Percentiles rank a stretch among this genome's conserved stretches.
Evolutionary conservation across 441 rosid species (phyloP).

Genomic region (Erodium trifolium): DNA sequence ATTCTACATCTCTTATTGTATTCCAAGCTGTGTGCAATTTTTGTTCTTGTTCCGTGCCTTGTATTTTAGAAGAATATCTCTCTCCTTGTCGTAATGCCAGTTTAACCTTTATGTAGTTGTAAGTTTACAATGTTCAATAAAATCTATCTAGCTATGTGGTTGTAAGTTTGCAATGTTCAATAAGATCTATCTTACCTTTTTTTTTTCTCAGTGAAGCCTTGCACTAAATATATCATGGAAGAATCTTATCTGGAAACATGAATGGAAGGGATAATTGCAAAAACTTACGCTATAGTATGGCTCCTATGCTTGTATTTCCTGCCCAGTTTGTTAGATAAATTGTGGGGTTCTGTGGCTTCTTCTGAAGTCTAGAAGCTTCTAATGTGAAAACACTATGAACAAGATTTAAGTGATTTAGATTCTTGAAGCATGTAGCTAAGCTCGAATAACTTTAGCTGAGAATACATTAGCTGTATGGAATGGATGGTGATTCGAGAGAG

Average conservation of each 20-base stretch:
- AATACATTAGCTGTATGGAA: too few relatives aligned
- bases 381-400: not conserved
- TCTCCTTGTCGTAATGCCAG: not conserved
- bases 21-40: not conserved
- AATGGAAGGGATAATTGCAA: too few relatives aligned
- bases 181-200: not conserved
- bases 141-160: not conserved
- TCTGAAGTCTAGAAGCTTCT: too few relatives aligned
- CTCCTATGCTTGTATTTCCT: too few relatives aligned
- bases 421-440: not conserved
- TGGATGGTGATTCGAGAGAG: not conserved
- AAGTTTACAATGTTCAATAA: conserved; percentile 1
- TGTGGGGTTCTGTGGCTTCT: not conserved
- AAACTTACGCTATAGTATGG: too few relatives aligned
- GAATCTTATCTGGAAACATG: too few relatives aligned
- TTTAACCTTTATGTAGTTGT: not conserved
- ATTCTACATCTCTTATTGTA: conserved; percentile 18
- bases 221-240: too few relatives aligned
- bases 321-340: not conserved
- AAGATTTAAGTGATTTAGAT: not conserved
- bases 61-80: conserved; percentile 6
- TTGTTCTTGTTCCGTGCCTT: not conserved
- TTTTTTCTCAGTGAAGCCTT: too few relatives aligned
- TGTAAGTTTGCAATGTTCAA: too few relatives aligned
- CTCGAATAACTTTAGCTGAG: not conserved